Percentiles rank a stretch among this genome's conserved stretches.
Conservation (phyloP, 2,329 filamentous ascomycete genomes). For the Aspergillus sp. region DNA sequence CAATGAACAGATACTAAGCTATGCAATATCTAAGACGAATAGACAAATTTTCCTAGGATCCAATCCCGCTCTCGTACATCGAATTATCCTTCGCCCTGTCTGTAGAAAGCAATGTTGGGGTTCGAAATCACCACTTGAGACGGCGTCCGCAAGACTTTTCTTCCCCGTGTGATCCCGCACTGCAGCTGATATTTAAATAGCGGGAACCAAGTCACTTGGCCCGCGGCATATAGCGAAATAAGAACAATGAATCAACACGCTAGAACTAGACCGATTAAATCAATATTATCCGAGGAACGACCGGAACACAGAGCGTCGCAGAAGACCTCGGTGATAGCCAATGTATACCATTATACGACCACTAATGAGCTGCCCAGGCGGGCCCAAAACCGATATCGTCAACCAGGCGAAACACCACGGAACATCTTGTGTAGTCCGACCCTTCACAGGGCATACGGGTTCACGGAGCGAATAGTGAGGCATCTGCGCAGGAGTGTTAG, state of each 20-base stretch:
- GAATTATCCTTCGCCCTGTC: constrained; percentile 5
- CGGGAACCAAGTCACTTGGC: constrained; percentile 8
- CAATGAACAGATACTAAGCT: constrained; percentile 11
- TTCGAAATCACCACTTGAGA: too few species aligned
- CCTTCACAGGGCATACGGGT: constrained; percentile 49
- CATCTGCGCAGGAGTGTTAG: constrained; percentile 37
- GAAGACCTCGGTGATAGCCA: constrained; percentile 6
- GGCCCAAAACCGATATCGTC: constrained; percentile 19
- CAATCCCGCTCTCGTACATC: constrained; percentile 1
- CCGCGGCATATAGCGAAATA: constrained; percentile 5
- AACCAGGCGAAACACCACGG: constrained; percentile 24
- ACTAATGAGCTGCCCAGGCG: constrained; percentile 7
- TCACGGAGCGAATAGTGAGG: constrained; percentile 52
- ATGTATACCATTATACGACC: constrained; percentile 12
- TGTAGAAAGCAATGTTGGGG: constrained; percentile 1
- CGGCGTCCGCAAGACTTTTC: background rate
- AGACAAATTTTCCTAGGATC: constrained; percentile 19
- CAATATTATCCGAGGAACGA: constrained; percentile 16
- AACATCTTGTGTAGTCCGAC: background rate
- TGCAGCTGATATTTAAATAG: constrained; percentile 10
- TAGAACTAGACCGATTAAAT: constrained; percentile 25
- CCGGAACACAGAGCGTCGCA: background rate
- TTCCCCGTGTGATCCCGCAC: constrained; percentile 2
- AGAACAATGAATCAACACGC: constrained; percentile 19
- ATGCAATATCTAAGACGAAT: constrained; percentile 25